Evolutionary conservation across 2,329 filamentous ascomycete species (phyloP), one percentile per base, ranked within the genome.

Genomic region (Alternaria sp.): DNA sequence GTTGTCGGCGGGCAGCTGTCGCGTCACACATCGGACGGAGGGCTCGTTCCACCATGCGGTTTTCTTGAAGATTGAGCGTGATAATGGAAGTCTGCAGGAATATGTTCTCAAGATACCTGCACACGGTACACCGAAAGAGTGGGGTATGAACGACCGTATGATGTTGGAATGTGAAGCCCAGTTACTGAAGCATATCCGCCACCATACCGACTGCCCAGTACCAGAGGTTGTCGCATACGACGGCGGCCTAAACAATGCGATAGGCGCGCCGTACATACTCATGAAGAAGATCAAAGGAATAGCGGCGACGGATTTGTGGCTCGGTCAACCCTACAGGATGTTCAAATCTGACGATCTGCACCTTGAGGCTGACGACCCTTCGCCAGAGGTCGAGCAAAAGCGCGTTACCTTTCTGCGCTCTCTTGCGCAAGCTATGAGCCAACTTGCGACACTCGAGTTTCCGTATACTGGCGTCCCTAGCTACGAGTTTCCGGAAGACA

Each of bases 261-360:
- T 73, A 28, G 46, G 59, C 4, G 61, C 61, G 11, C 72, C 72
- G 11, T 73, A 63, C 44, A 67, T 72, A 13, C 43, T 73, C 12
- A 67, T 70, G 67, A 62, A 57, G 26, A 58, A 53, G 40, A 12
- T 73, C 4, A 1, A 59, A 6, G 71, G 72, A n/a, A 52, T 55
- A 0, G 40, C 63, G 6, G 64, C 67, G 5, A 44, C 26, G 19
- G 21, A 61, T 15, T 36, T 73, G 25, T 73, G 67, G 71, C 52
- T 47, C 28, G 57, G 57, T 13, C 15, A 57, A 30, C 17, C 54
- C 6, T 58, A 64, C 12, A 45, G 21, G 11, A 43, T 12, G n/a
- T 10, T 47, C 4, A 44, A 17, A n/a, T 2, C n/a, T 6, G 17
- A 32, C 13, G 44, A 50, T 17, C 13, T 25, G 32, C 19, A 52